Conservation (phyloP, 495 filamentous ascomycete species). For the Lentithecium fluviatile region DNA sequence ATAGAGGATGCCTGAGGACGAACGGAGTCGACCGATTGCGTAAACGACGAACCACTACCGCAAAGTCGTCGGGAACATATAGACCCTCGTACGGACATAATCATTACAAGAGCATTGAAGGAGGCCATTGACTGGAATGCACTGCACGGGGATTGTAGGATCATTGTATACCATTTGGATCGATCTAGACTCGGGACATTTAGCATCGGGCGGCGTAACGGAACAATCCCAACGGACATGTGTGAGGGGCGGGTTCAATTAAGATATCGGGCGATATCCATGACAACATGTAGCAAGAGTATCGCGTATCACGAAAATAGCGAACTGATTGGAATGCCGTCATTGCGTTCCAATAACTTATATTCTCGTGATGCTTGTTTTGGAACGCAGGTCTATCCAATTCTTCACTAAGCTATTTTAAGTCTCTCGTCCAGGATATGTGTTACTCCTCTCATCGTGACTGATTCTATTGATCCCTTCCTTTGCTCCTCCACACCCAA, state of each 20-base stretch:
- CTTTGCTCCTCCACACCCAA: no score
- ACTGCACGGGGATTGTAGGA: not conserved
- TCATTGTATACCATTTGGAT: not conserved
- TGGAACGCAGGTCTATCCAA: no score
- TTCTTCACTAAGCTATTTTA: no score
- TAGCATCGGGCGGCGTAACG: slow-evolving; percentile 16
- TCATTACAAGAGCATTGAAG: not conserved
- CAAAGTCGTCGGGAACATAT: not conserved
- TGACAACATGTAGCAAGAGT: no score
- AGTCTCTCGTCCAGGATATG: no score
- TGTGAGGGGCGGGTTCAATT: not conserved
- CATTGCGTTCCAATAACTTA: no score
- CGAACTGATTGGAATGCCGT: no score
- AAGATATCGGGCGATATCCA: no score
- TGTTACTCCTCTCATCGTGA: no score
- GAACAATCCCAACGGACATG: slow-evolving; percentile 1
- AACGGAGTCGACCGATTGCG: slow-evolving; percentile 32
- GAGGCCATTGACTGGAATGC: not conserved
- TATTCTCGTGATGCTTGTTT: no score
- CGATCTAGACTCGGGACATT: not conserved
- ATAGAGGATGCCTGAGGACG: slow-evolving; percentile 39
- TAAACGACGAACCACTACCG: not conserved
- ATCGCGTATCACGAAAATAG: no score
- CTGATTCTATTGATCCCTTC: no score
- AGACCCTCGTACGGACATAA: not conserved